Base-by-base conservation (phyloP, 106 monocot species). In the Apostasia ramifera region DNA sequence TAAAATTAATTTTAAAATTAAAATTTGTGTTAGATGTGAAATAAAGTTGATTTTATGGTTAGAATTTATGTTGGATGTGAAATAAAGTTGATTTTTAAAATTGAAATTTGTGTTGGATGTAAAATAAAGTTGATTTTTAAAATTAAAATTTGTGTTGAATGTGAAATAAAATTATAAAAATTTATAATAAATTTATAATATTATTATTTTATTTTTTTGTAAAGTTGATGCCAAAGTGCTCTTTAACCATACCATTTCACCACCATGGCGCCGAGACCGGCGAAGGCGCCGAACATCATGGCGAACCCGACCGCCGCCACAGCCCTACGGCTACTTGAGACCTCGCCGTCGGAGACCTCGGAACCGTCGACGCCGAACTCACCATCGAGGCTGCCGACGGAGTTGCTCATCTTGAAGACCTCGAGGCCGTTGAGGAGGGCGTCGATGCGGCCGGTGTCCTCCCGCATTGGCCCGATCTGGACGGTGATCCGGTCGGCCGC, bases 291-390 rank as follows among this genome's bases (percentile, higher is more conserved):
- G 57, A 81, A 81, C 70, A 74, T 74, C 74, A 81, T 77, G 13
- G 71, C 75, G 57, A 85, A 74, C n/a, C 81, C 85, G 1, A 81
- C 81, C 8, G 61, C 67, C 0, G 72, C 85, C 8, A 81, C 67
- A 15, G 55, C 68, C 9, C 52, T 58, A 5, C 56, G 38, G 6
- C 47, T 12, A n/a, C 49, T 40, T n/a, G 8, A 3, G 11, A 11
- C 49, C 40, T 54, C 41, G 41, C 44, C 70, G n/a, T 40, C 69
- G 26, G 50, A 66, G 13, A 42, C 70, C 63, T 65, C 81, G 52
- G 38, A 61, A 7, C 85, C 85, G 57, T 85, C 74, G 13, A 85
- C 78, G 40, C 81, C 85, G 55, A 81, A 84, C 66, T 84, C 84
- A 7, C 84, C 84, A 61, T 84, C 84, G 9, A 84, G 59, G 57